phyloP scores from a whole-genome alignment of 805 yeast genomes.

The Danielozyma ontarioensis region DNA sequence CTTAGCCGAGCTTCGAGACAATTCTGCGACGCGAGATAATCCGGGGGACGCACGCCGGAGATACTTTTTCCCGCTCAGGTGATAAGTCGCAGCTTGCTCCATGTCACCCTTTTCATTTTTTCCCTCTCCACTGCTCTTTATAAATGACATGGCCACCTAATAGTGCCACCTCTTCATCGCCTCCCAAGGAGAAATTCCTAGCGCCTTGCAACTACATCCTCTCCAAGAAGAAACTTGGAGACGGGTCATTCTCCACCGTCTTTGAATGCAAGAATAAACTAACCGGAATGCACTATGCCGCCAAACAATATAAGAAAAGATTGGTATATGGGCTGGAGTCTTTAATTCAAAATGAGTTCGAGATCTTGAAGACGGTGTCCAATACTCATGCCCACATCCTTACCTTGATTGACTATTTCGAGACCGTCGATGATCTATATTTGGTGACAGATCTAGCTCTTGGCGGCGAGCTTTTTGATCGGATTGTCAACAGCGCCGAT shows the following conservation, averaged over 20 bases:
- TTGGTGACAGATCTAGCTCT: constrained; percentile 63
- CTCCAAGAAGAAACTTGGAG: constrained; percentile 19
- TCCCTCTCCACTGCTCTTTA: no score
- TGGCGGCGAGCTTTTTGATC: constrained; percentile 66
- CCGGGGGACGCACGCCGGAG: neutral
- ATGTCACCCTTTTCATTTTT: neutral
- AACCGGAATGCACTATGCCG: constrained; percentile 46
- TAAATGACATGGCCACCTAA: neutral
- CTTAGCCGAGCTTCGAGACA: no score
- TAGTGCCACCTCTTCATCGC: neutral
- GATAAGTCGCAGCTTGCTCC: no score
- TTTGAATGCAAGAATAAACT: constrained; percentile 42
- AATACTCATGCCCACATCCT: constrained; percentile 50
- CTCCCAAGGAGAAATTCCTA: constrained; percentile 7
- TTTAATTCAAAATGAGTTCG: constrained; percentile 56
- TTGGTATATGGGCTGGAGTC: constrained; percentile 49
- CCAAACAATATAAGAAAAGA: constrained; percentile 46
- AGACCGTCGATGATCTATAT: constrained; percentile 51
- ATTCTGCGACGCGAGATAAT: no score
- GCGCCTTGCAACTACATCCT: constrained; percentile 30
- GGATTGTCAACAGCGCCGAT: constrained; percentile 36
- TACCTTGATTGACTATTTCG: constrained; percentile 64
- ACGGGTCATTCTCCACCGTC: constrained; percentile 47
- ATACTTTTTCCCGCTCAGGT: neutral
- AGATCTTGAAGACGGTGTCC: constrained; percentile 47